Percentiles rank a stretch among this genome's conserved stretches.
These are phyloP conservation scores for Suillus decipiens DNA, from an alignment of 768 basidiomycete species.

Conservation along the genomic window DNA sequence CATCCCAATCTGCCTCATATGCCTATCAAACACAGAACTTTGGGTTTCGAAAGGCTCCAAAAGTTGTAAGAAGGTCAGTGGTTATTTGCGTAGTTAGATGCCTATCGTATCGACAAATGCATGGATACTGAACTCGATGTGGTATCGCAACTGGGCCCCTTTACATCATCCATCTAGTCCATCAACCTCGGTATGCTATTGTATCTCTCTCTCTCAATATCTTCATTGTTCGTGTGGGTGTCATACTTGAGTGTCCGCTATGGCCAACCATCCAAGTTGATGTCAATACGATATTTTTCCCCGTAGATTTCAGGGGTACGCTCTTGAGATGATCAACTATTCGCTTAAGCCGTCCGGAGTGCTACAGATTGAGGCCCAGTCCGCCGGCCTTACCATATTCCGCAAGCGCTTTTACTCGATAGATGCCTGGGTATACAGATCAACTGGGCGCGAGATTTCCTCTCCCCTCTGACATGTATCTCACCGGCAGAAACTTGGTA, in stretches of 20 bases:
- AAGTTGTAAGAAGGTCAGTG: neutral
- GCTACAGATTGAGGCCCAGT: neutral
- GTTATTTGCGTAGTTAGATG: neutral
- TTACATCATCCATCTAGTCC: neutral
- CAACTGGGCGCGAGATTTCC: neutral
- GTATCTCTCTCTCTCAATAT: neutral
- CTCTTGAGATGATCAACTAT: neutral
- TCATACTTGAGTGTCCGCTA: neutral
- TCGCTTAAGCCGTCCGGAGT: neutral
- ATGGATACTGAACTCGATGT: neutral
- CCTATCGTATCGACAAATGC: neutral
- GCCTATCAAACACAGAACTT: neutral
- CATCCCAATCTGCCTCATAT: neutral
- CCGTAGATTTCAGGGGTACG: neutral
- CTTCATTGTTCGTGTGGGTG: neutral
- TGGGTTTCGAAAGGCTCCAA: neutral
- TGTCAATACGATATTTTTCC: neutral
- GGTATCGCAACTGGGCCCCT: neutral
- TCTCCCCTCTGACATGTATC: neutral
- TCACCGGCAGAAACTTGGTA: neutral
- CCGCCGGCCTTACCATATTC: neutral
- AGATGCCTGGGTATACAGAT: neutral
- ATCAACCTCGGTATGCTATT: neutral
- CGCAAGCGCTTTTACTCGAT: neutral
- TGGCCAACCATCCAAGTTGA: neutral